Conservation (phyloP, 139 green algal species). For the Medakamo hakoo region DNA sequence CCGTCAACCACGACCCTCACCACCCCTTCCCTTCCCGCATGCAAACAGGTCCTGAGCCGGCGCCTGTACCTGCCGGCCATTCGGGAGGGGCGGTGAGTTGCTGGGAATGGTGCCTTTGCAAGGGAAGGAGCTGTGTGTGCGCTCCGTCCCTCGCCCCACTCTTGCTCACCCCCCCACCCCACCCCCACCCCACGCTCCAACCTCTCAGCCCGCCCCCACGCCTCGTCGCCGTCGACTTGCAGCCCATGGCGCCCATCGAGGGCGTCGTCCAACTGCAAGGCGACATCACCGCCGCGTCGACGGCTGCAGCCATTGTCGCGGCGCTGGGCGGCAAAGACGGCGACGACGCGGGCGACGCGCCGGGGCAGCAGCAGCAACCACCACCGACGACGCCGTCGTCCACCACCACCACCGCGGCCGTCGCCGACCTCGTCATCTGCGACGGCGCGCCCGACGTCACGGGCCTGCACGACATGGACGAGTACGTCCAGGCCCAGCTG, state of each 20-base stretch:
- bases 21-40: no score
- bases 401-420: no score
- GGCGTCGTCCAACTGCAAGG: slow-evolving; percentile 85
- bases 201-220: slow-evolving; percentile 48
- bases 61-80: slow-evolving; percentile 77
- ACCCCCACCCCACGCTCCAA: neutral
- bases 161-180: no score
- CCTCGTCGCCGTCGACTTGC: slow-evolving; percentile 93
- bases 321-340: slow-evolving; percentile 66
- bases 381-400: no score
- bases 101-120: no score
- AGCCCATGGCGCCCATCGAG: slow-evolving; percentile 97
- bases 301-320: slow-evolving; percentile 48
- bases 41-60: no score
- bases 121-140: no score
- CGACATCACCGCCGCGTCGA: slow-evolving; percentile 75
- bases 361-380: no score
- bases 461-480: slow-evolving; percentile 96
- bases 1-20: no score
- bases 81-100: slow-evolving; percentile 6
- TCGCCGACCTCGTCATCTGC: slow-evolving; percentile 87
- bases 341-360: no score
- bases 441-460: slow-evolving; percentile 97
- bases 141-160: no score
- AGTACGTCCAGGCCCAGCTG: slow-evolving; percentile 89